Percentiles rank a stretch among this genome's conserved stretches.
Conservation (phyloP, 306 rosid genomes). For the Hippophae rhamnoides region DNA sequence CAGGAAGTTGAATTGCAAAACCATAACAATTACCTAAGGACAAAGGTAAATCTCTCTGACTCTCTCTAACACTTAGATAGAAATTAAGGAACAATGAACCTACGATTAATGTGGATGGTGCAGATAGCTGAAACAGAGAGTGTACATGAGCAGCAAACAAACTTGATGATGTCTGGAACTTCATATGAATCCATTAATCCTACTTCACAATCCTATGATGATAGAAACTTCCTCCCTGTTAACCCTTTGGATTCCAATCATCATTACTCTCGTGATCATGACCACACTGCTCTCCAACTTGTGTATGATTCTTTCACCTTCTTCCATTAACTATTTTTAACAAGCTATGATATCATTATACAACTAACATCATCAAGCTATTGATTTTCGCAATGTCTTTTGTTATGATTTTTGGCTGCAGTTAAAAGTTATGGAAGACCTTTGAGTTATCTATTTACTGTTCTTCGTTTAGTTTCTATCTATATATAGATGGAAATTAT, state of each 20-base stretch:
- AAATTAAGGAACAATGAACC: no score
- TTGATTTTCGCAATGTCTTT: no score
- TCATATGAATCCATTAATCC: slow-evolving; percentile 35
- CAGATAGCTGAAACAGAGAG: slow-evolving; percentile 83
- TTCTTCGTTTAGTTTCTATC: no score
- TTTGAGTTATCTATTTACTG: no score
- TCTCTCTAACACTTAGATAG: no score
- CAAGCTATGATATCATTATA: no score
- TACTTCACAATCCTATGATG: slow-evolving; percentile 37
- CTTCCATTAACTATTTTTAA: no score
- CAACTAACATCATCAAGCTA: no score
- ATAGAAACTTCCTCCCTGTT: slow-evolving; percentile 47
- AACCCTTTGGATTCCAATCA: slow-evolving; percentile 42
- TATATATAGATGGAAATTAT: no score
- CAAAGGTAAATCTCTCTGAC: slow-evolving; percentile 38
- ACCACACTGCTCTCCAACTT: slow-evolving; percentile 60
- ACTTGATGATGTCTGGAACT: slow-evolving; percentile 38
- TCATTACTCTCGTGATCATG: slow-evolving; percentile 51
- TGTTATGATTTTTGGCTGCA: no score
- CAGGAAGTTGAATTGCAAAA: slow-evolving; percentile 88
- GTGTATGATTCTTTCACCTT: slow-evolving; percentile 35
- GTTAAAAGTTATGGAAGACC: no score
- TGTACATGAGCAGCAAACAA: slow-evolving; percentile 40
- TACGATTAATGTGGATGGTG: neutral
- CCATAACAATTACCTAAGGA: slow-evolving; percentile 73